Conservation (phyloP, 164 flowering plant genomes). For the Aristolochia contorta region DNA sequence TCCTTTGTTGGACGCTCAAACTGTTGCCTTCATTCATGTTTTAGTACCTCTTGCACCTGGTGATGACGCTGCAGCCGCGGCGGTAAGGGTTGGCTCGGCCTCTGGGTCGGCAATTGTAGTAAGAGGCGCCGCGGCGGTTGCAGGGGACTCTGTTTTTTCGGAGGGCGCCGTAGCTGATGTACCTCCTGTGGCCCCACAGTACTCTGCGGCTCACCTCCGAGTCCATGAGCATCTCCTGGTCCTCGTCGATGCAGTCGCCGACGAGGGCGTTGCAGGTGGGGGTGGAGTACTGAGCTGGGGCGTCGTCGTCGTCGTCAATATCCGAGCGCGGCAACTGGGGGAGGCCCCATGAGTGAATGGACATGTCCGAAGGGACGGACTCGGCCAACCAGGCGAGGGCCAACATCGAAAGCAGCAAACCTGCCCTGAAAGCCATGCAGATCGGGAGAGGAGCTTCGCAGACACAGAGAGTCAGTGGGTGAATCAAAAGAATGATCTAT, state of each 20-base stretch:
- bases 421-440: constrained; percentile 5
- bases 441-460: background rate
- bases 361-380: constrained; percentile 1
- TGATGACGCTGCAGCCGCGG: constrained; percentile 32
- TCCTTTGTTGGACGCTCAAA: background rate
- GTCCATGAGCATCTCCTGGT: constrained; percentile 26
- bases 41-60: constrained; percentile 24
- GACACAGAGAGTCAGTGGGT: background rate
- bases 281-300: background rate
- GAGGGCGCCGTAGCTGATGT: constrained; percentile 19
- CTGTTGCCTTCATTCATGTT: background rate
- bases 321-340: background rate
- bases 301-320: background rate
- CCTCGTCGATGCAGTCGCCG: constrained; percentile 17
- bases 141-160: constrained; percentile 32
- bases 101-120: constrained; percentile 27
- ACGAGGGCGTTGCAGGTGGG: background rate
- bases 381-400: constrained; percentile 2
- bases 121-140: constrained; percentile 33
- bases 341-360: background rate
- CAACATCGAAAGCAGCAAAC: constrained; percentile 1
- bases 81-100: constrained; percentile 34
- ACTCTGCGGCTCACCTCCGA: constrained; percentile 22
- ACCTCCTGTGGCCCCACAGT: background rate
- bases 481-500: too few species aligned